Percentiles rank a stretch among this genome's conserved stretches.
phyloP scores from a whole-genome alignment of 2,329 filamentous ascomycete genomes.

The Mollisia scopiformis region DNA sequence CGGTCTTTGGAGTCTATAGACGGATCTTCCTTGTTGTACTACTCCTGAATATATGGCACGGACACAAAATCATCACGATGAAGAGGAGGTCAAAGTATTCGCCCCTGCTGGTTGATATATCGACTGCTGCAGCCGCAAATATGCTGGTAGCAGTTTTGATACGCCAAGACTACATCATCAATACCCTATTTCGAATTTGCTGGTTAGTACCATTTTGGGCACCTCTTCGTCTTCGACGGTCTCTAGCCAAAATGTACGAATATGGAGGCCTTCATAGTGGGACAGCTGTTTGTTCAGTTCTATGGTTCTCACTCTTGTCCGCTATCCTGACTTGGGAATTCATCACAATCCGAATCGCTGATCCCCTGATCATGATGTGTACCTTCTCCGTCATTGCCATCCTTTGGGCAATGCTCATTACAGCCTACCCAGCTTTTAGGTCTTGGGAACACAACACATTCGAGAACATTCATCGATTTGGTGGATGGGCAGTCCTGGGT shows the following conservation, averaged over 20 bases:
- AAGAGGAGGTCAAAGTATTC: constrained; percentile 25
- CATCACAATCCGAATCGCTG: constrained; percentile 17
- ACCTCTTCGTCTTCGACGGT: constrained; percentile 52
- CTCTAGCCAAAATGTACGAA: constrained; percentile 54
- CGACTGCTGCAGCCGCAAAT: constrained; percentile 41
- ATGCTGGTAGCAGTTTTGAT: constrained; percentile 52
- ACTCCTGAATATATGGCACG: constrained; percentile 48
- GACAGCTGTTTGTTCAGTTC: constrained; percentile 49
- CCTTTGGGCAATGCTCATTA: constrained; percentile 49
- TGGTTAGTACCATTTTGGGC: constrained; percentile 49
- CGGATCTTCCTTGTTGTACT: constrained; percentile 58
- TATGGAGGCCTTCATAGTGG: constrained; percentile 57
- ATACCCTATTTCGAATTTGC: constrained; percentile 49
- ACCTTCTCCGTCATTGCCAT: constrained; percentile 42
- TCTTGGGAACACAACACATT: constrained; percentile 56
- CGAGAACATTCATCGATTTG: constrained; percentile 59
- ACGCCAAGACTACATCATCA: constrained; percentile 57
- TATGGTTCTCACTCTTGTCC: constrained; percentile 50
- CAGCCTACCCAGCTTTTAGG: constrained; percentile 55
- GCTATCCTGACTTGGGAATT: constrained; percentile 29
- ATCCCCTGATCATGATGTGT: constrained; percentile 25
- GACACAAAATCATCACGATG: constrained; percentile 42
- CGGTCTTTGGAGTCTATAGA: constrained; percentile 56
- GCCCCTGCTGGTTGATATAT: constrained; percentile 26
- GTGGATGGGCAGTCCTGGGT: constrained; percentile 54